A percentile compares a stretch with the other conserved stretches of the same genome.
These are phyloP conservation scores for Pseudogymnoascus sp. DNA, from an alignment of 2,329 filamentous ascomycete genomes.

Conservation along the genomic window DNA sequence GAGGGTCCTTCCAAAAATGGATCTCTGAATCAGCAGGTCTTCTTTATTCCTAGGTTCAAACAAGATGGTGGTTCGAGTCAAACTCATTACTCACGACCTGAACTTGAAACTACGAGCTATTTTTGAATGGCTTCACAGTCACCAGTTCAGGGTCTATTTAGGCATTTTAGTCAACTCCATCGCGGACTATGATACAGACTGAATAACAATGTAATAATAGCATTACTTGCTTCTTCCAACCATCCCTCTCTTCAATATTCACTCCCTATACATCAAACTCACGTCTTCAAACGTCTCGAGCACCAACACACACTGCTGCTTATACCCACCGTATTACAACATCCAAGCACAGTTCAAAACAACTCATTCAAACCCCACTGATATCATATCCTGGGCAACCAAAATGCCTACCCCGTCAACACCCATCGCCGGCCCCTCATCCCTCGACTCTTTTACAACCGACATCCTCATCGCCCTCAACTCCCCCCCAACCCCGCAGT, in stretches of 20 bases:
- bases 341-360: not conserved
- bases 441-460: not conserved
- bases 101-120: not conserved
- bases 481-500: not conserved
- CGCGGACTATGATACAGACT: no score
- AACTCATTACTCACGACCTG: not conserved
- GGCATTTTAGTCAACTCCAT: not conserved
- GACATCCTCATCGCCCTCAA: not conserved
- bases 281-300: not conserved
- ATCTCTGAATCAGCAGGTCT: not conserved
- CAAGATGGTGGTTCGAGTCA: not conserved
- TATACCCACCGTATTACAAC: not conserved
- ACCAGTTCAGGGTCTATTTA: not conserved
- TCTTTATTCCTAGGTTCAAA: not conserved
- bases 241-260: not conserved
- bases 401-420: not conserved
- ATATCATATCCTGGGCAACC: not conserved
- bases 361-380: not conserved
- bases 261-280: not conserved
- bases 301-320: not conserved
- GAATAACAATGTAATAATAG: not conserved
- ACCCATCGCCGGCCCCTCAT: not conserved
- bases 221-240: not conserved
- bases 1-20: not conserved
- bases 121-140: not conserved